Evolutionary conservation across 176 grass and related monocot genomes (phyloP).

Genomic region (Zea mays): Zm-B73-REFERENCE-NAM-5.0 NC_050101.1:115666001-115666500

Average conservation of each 20-base stretch:
- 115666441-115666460: too few species aligned
- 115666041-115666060: slow-evolving; percentile 63
- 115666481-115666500: too few species aligned
- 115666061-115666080: slow-evolving; percentile 60
- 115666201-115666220: background rate
- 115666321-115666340: too few species aligned
- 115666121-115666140: background rate
- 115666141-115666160: background rate
- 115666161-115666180: slow-evolving; percentile 4
- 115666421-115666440: too few species aligned
- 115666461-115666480: too few species aligned
- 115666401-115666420: too few species aligned
- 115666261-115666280: background rate
- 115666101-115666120: slow-evolving; percentile 48
- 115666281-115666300: too few species aligned
- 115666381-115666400: too few species aligned
- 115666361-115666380: too few species aligned
- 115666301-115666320: background rate
- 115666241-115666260: slow-evolving; percentile 16
- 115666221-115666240: slow-evolving; percentile 12
- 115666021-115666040: slow-evolving; percentile 45
- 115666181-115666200: slow-evolving; percentile 7
- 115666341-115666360: too few species aligned
- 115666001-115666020: slow-evolving; percentile 62
- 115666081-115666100: slow-evolving; percentile 77